Evolutionary conservation across 176 grass and related monocot species (phyloP), one percentile per base, ranked within the genome.

Genomic region (Tillandsia fasciculata): DNA sequence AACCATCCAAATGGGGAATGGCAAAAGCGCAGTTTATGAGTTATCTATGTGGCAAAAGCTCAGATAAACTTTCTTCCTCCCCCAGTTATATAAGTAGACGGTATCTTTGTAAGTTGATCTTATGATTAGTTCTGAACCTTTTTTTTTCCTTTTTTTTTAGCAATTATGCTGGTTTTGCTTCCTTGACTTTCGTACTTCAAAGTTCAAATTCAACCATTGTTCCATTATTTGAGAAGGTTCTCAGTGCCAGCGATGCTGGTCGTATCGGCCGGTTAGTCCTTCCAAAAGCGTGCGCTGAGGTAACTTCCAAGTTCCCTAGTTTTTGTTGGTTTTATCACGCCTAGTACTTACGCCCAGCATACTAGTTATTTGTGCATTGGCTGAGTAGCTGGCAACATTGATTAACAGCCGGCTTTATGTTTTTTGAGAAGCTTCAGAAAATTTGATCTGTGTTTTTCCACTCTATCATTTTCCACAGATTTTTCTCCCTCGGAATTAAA

Each of bases 271-370:
- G 95, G 66, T 88, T 99, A 68, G 95, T 99, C 82, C 95, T 99
- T 69, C 95, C 95, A 75, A 99, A 99, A 88, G 95, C 95, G 47
- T 99, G 95, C 73, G 95, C 95, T 15, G 95, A 99, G 95, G 95
- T 99, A 85, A 74, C 58, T 65, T 70, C 53, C 69, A 64, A n/a
- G 65, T 66, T 75, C 69, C 12, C 18, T 63, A 13, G 17, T 59
- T 71, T 75, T 10, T 53, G 7, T 52, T 81, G 56, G 56, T 61
- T 61, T 20, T 20, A 61, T 65, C 20, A 12, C 77, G 11, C 73
- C 53, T 12, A 51, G 17, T 70, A 53, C 54, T 29, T 79, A 77
- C 11, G 1, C 9, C 20, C 1, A 20, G 2, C 10, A 59, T 59
- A 20, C n/a, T 59, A 59, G 20, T 17, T 17, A 20, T 59, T 15